Evolutionary conservation across 768 basidiomycete species (phyloP).

Genomic region (Grammothele lineata): DNA sequence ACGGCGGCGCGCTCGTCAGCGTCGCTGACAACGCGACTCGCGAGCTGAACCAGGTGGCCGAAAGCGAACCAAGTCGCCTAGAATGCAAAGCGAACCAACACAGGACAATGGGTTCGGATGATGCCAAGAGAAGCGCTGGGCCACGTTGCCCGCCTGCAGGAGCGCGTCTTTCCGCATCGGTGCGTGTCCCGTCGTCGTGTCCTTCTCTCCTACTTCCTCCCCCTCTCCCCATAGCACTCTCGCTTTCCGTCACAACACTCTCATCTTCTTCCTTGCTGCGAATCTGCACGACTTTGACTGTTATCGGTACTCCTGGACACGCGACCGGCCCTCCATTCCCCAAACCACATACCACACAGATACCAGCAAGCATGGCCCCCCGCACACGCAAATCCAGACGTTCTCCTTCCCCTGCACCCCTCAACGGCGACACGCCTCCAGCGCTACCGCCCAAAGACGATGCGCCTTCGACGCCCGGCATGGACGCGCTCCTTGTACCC

Average conservation of each 20-base stretch:
- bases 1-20: slow-evolving; percentile 13
- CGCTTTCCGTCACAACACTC: background rate
- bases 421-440: background rate
- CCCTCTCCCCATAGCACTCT: background rate
- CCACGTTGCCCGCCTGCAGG: slow-evolving; percentile 12
- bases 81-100: background rate
- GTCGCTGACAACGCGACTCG: no score
- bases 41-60: slow-evolving; percentile 5
- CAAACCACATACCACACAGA: background rate
- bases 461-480: slow-evolving; percentile 3
- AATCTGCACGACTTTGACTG: no score
- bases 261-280: no score
- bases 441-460: slow-evolving; percentile 1
- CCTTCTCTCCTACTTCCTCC: slow-evolving; percentile 1
- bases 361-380: slow-evolving; percentile 14
- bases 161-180: slow-evolving; percentile 9
- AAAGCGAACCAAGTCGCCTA: background rate
- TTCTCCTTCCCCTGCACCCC: background rate
- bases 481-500: slow-evolving; percentile 18
- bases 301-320: no score
- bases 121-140: background rate
- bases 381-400: slow-evolving; percentile 15
- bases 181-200: slow-evolving; percentile 5
- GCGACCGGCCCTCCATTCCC: no score
- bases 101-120: background rate